Base-by-base conservation (phyloP, 805 yeast species). In the Yarrowia sp. region DNA sequence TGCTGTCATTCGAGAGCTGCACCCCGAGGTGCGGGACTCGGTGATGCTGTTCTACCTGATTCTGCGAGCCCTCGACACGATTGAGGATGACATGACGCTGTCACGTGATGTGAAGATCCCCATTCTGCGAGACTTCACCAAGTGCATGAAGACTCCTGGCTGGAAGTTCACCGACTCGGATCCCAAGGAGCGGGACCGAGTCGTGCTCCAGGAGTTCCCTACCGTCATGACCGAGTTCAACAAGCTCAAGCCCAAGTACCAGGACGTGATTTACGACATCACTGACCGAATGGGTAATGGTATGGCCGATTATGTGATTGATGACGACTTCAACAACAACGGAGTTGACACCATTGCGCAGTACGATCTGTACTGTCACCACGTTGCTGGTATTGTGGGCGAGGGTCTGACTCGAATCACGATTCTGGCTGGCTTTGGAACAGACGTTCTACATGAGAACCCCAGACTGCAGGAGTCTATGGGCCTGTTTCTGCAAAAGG, bases 371-470 rank as follows among this genome's bases (percentile, higher is more conserved):
- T 95, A 95, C 79, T 95, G 99, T 77, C 92, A 92, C 77, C 90
- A 92, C 73, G 99, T 95, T 66, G 99, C 99, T 1, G 99, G 99
- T 1, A 81, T 95, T 63, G 98, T 95, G 44, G 99, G 99, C 65
- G 97, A 92, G 73, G 99, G 99, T 2, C 80, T 92, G 70, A 92
- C 98, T 10, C 84, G 88, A 68, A 80, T 95, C 76, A 84, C 91
- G 71, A 87, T 89, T 17, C 80, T 85, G 47, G 96, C 97, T 32
- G 74, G 80, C 14, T 91, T 90, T 73, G 89, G 89, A 43, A 83
- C 85, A 65, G 74, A 79, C 0, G 79, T 80, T 31, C 76, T 86
- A 48, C 69, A 74, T n/a, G 82, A 85, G 65, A 79, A 84, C 66
- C 83, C 85, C 72, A 77, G 80, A 44, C 80, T 87, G 71, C 84